Percentiles rank a stretch among this genome's conserved stretches.
These are phyloP conservation scores for Rheum nobile DNA, from an alignment of 148 eudicot genomes.

Conservation along the genomic window DNA sequence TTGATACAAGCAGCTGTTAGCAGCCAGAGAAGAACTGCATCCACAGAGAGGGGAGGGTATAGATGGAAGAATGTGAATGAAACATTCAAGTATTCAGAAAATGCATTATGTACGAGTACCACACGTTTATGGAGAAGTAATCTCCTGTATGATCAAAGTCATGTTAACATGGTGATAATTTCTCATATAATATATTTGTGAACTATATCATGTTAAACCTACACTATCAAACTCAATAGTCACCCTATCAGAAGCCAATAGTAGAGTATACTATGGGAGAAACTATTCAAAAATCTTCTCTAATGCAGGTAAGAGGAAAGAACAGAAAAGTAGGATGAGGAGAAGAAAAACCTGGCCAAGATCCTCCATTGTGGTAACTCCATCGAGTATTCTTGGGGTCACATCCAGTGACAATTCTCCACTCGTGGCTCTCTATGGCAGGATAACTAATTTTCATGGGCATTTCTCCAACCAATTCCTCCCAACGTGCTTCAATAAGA, in stretches of 20 bases:
- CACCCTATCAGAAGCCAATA: not conserved
- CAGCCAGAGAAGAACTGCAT: constrained; percentile 14
- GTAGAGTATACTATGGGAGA: not conserved
- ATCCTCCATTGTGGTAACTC: constrained; percentile 98
- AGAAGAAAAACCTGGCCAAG: constrained; percentile 85
- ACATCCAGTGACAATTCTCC: constrained; percentile 94
- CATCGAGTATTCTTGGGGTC: constrained; percentile 98
- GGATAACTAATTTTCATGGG: constrained; percentile 83
- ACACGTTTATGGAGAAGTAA: no score
- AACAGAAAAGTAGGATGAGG: constrained; percentile 8
- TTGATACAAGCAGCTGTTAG: constrained; percentile 15
- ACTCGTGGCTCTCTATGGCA: constrained; percentile 89
- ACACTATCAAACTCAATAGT: not conserved
- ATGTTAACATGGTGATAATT: no score
- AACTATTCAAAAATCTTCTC: not conserved
- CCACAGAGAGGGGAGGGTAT: not conserved
- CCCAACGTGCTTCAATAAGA: constrained; percentile 92
- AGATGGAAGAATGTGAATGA: not conserved
- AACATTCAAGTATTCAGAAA: not conserved
- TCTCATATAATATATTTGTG: no score
- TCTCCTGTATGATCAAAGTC: no score
- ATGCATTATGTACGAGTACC: not conserved
- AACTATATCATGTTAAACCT: no score
- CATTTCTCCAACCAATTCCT: constrained; percentile 95
- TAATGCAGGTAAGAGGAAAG: not conserved